Percentiles rank a stretch among this genome's conserved stretches.
Evolutionary conservation across 257 asterid genomes (phyloP).

Genomic region (Solanum chmielewskii): DNA sequence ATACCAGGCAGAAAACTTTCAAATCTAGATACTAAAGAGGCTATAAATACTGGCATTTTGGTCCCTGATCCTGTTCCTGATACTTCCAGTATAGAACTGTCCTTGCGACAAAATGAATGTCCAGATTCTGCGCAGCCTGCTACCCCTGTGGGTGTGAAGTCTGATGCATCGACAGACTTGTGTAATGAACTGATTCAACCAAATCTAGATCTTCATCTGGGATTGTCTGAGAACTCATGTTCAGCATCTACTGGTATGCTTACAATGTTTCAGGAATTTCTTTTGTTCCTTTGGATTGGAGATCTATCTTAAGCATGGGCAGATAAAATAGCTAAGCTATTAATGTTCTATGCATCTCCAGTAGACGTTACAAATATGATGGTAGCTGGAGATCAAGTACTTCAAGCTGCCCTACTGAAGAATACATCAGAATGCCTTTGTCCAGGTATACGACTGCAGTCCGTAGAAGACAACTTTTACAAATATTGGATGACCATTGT

Average conservation of each 20-base stretch:
- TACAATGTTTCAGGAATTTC: conserved; percentile 2
- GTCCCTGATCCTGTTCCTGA: conserved; percentile 15
- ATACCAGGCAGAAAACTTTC: conserved; percentile 21
- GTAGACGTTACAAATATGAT: conserved; percentile 18
- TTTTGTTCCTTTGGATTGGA: conserved; percentile 3
- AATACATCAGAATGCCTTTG: conserved; percentile 15
- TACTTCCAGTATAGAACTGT: conserved; percentile 19
- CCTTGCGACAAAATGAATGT: conserved; percentile 19
- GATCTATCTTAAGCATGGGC: conserved; percentile 5
- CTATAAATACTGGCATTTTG: conserved; percentile 14
- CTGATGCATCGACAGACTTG: conserved; percentile 3
- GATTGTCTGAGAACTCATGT: conserved; percentile 21
- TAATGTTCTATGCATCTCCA: conserved; percentile 5
- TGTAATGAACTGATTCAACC: conserved; percentile 18
- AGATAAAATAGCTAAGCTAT: not conserved
- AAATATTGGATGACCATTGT: not conserved
- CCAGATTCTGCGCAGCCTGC: conserved; percentile 6
- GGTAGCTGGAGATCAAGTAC: conserved; percentile 22
- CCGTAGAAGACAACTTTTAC: not conserved
- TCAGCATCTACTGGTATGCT: conserved; percentile 30
- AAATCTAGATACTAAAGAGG: conserved; percentile 11
- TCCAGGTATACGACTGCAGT: conserved; percentile 33
- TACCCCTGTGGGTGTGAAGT: conserved; percentile 19
- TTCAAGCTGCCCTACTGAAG: conserved; percentile 22
- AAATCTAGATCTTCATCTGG: conserved; percentile 36